Percentiles rank a stretch among this genome's conserved stretches.
Conservation (phyloP, 352 stramenopile species). For the Phytophthora meadii region DNA sequence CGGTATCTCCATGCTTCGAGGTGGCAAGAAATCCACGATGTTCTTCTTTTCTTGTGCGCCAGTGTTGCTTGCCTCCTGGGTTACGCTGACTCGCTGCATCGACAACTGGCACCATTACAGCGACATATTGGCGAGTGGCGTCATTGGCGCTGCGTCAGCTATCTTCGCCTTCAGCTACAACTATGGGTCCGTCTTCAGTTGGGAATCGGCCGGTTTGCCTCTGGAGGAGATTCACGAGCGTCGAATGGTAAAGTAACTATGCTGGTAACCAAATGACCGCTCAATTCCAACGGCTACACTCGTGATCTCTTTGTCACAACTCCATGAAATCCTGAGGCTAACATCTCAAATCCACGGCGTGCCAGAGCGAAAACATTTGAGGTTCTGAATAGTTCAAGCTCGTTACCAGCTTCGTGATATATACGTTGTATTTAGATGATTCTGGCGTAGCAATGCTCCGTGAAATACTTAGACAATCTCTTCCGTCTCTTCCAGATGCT, state of each 20-base stretch:
- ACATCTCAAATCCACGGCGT: constrained; percentile 31
- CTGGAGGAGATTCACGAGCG: constrained; percentile 57
- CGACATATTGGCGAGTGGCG: constrained; percentile 71
- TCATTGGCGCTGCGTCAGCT: constrained; percentile 56
- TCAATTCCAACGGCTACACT: constrained; percentile 29
- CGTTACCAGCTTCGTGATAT: no score
- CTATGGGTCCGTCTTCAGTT: constrained; percentile 73
- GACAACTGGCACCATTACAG: constrained; percentile 90
- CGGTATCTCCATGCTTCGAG: constrained; percentile 49
- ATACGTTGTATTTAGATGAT: no score
- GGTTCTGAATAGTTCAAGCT: constrained; percentile 23
- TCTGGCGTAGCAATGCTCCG: no score
- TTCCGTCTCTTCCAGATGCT: constrained; percentile 5
- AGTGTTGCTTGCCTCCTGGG: constrained; percentile 68
- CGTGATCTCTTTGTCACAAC: constrained; percentile 28
- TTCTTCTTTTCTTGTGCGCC: constrained; percentile 74
- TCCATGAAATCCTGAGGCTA: constrained; percentile 42
- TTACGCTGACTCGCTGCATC: constrained; percentile 74
- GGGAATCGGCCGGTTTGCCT: constrained; percentile 61
- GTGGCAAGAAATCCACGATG: constrained; percentile 67
- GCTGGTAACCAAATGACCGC: neutral
- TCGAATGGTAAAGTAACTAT: constrained; percentile 41
- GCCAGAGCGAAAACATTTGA: constrained; percentile 32
- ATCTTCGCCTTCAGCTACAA: constrained; percentile 70
- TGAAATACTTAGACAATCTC: constrained; percentile 10